Evolutionary conservation across 352 stramenopile genomes (phyloP).

Genomic region (Phytophthora sojae): DNA sequence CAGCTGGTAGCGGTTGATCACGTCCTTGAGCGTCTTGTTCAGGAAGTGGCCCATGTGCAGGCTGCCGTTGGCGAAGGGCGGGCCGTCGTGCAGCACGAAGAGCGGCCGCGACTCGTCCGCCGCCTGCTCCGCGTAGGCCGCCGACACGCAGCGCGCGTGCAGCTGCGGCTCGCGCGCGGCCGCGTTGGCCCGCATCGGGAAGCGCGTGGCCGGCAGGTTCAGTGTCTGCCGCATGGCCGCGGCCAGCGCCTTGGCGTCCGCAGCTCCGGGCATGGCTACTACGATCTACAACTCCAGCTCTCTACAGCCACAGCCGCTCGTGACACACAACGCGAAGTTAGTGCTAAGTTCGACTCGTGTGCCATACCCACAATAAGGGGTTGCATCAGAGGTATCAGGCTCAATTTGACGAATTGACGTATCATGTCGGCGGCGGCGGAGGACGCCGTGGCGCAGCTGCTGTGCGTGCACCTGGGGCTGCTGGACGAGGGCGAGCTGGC

Average conservation of each 20-base stretch:
- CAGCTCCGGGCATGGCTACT: conserved; percentile 17
- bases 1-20: conserved; percentile 97
- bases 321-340: conserved; percentile 10
- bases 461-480: conserved; percentile 90
- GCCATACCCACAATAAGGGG: not conserved
- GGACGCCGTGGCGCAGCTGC: conserved; percentile 69
- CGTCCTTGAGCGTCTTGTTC: conserved; percentile 97
- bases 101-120: conserved; percentile 31
- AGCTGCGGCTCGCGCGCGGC: conserved; percentile 74
- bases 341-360: not conserved
- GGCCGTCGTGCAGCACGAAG: conserved; percentile 98
- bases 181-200: conserved; percentile 98
- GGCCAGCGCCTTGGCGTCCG: conserved; percentile 70
- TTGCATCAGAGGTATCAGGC: no score
- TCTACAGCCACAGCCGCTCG: conserved; percentile 13
- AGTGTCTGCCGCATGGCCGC: conserved; percentile 92
- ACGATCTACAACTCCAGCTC: no score
- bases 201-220: conserved; percentile 95
- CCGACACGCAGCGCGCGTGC: conserved; percentile 68
- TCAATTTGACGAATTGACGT: no score
- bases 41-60: conserved; percentile 98
- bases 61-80: conserved; percentile 98
- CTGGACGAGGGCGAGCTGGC: conserved; percentile 30
- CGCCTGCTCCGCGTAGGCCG: conserved; percentile 63
- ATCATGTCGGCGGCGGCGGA: conserved; percentile 33